Base-by-base conservation (phyloP, 2,329 filamentous ascomycete genomes). In the Exophiala alcalophila region DNA sequence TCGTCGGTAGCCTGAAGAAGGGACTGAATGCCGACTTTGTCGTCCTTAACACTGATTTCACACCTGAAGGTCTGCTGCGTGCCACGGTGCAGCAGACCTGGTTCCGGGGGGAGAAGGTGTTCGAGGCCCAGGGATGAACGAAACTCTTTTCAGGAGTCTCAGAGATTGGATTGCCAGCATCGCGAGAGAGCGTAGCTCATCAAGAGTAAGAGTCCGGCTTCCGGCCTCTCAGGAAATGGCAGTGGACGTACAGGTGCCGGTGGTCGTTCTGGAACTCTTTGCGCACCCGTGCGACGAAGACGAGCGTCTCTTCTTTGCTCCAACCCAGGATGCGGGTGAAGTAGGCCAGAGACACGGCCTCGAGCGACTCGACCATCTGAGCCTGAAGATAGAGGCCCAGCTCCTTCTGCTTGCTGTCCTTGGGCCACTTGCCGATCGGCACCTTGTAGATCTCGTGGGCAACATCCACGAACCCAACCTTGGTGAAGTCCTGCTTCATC, bases 21-120 rank as follows among this genome's bases (percentile, higher is more conserved):
- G 65, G 64, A 1, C 68, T 67, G 55, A 68, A 66, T 40, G 66
- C 66, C 0, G 65, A 70, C 40, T 60, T 70, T 28, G 63, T 68
- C 1, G 57, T 52, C 24, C 49, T 61, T 27, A 59, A 62, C 31
- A 64, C 66, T 60, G 50, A 63, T 12, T 71, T 65, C 62, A 57
- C 57, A 4, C 56, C 61, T 1, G 66, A 66, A 12, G 58, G 52
- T 12, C 55, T 73, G 27, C 54, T 72, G n/a, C 53, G 65, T 19
- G 68, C 63, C 2, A 61, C 52, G 45, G 63, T 73, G 1, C 47
- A 34, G 23, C 59, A 72, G 55, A 73, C 70, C 3, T 73, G 70
- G 69, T 68, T 69, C 51, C 58, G 53, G 7, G 70, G 70, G 2
- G 48, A 47, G 44, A 63, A 52, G 44, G 60, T 63, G 1, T 65